These are phyloP conservation scores for Dryadomyces quercus-mongolicae DNA, from an alignment of 2,329 filamentous ascomycete species.

Conservation along the genomic window DNA sequence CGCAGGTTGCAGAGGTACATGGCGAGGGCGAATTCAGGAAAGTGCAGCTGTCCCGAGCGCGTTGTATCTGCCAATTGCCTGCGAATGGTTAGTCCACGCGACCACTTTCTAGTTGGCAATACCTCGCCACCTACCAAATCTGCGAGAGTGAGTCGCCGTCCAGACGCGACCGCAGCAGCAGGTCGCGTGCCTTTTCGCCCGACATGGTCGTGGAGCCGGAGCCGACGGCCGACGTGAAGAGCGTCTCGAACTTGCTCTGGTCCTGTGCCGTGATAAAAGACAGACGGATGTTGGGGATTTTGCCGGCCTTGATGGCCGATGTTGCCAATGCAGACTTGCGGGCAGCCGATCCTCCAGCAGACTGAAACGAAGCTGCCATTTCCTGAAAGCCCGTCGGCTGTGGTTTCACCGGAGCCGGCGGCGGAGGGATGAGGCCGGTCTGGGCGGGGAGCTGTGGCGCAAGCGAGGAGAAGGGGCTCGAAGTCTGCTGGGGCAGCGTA, in stretches of 20 bases:
- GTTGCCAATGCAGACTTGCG: slow-evolving; percentile 30
- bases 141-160: slow-evolving; percentile 79
- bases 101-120: slow-evolving; percentile 4
- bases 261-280: slow-evolving; percentile 94
- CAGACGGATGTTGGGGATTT: slow-evolving; percentile 86
- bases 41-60: slow-evolving; percentile 88
- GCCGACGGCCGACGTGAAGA: slow-evolving; percentile 92
- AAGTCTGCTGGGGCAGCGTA: slow-evolving; percentile 30
- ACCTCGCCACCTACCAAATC: slow-evolving; percentile 57
- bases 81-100: neutral
- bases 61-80: slow-evolving; percentile 93
- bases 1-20: slow-evolving; percentile 98
- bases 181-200: slow-evolving; percentile 82
- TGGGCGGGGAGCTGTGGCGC: slow-evolving; percentile 35
- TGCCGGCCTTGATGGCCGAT: slow-evolving; percentile 44
- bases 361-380: slow-evolving; percentile 56
- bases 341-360: slow-evolving; percentile 21
- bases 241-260: slow-evolving; percentile 91
- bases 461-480: slow-evolving; percentile 32
- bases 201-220: slow-evolving; percentile 76
- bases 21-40: slow-evolving; percentile 91
- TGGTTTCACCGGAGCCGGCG: slow-evolving; percentile 44
- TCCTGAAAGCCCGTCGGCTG: slow-evolving; percentile 54
- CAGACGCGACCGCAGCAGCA: slow-evolving; percentile 78
- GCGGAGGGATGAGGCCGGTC: slow-evolving; percentile 27